Evolutionary conservation across 306 rosid species (phyloP).

Genomic region (Sophora flavescens): DNA sequence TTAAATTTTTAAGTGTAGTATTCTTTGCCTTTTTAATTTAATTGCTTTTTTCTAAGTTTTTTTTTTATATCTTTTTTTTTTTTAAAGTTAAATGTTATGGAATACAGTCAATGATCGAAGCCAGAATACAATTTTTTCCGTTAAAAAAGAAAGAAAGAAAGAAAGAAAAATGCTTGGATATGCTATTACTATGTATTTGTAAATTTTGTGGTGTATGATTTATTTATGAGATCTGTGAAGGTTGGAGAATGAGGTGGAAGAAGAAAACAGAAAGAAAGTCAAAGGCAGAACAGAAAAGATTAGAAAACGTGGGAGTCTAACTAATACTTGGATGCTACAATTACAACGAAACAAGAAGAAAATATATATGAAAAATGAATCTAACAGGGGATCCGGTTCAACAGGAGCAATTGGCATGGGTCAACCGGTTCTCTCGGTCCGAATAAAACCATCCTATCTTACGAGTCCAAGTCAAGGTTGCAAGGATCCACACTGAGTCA

Average conservation of each 20-base stretch:
- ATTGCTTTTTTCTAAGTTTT: no score
- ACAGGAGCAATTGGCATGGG: neutral
- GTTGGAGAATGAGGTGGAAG: neutral
- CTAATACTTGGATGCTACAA: neutral
- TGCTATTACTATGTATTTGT: no score
- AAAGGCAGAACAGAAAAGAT: neutral
- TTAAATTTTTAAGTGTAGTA: no score
- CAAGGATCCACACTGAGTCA: neutral
- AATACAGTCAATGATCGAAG: no score
- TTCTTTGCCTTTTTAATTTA: no score
- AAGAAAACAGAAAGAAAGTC: slow-evolving; percentile 5
- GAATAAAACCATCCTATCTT: neutral
- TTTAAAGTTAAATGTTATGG: no score
- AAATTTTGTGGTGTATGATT: neutral
- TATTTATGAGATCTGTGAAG: neutral
- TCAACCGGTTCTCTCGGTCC: slow-evolving; percentile 50
- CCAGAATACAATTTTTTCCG: no score
- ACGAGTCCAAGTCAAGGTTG: slow-evolving; percentile 32
- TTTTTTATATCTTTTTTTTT: no score
- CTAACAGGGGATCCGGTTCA: slow-evolving; percentile 9
- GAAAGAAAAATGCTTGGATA: neutral
- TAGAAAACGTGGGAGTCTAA: neutral
- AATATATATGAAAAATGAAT: neutral
- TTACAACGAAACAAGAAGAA: neutral
- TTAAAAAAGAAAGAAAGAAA: no score